phyloP scores from a whole-genome alignment of 2,329 filamentous ascomycete genomes.

The Venturia pyrina region DNA sequence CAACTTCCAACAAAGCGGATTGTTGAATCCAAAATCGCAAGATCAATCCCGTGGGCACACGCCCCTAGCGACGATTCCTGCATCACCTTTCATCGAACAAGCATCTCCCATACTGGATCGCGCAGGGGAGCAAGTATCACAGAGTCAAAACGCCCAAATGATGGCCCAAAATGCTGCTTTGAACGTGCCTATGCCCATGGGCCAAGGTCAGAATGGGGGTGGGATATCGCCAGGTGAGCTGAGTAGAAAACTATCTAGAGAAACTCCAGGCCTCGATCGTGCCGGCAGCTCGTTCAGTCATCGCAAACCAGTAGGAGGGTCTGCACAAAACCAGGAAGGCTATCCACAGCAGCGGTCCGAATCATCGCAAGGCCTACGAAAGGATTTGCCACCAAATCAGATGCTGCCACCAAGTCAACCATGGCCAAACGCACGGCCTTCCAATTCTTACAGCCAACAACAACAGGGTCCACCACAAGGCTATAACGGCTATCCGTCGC shows the following conservation, averaged over 20 bases:
- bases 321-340: neutral
- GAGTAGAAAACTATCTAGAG: neutral
- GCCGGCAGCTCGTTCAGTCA: neutral
- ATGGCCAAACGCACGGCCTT: neutral
- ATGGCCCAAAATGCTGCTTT: neutral
- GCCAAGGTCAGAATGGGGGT: neutral
- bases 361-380: neutral
- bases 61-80: conserved; percentile 13
- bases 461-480: neutral
- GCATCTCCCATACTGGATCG: conserved; percentile 4
- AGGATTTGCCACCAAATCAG: neutral
- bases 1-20: neutral
- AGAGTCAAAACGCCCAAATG: neutral
- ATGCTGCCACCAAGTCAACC: conserved; percentile 4
- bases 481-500: neutral
- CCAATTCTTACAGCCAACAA: neutral
- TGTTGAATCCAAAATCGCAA: neutral
- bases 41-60: neutral
- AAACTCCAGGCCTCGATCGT: neutral
- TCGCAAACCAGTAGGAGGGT: conserved; percentile 1
- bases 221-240: neutral
- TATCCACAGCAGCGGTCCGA: neutral
- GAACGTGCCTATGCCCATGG: neutral
- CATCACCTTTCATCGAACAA: conserved; percentile 14
- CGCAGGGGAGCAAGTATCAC: neutral